Percentiles rank a stretch among this genome's conserved stretches.
Conservation (phyloP, 495 filamentous ascomycete genomes). For the Hyphodiscus hymeniophilus region DNA sequence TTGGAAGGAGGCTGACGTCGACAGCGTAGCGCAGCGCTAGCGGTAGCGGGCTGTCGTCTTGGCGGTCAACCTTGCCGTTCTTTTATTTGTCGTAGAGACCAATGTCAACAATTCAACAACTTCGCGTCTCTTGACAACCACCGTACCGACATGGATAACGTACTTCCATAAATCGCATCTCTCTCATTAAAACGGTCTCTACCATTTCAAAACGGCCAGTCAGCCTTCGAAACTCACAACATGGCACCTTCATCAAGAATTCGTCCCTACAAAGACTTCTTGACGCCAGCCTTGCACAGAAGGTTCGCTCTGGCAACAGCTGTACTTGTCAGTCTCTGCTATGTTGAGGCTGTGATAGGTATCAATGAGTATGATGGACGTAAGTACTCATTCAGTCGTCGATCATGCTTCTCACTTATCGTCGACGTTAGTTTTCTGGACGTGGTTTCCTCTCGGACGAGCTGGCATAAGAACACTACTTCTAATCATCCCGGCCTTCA, state of each 20-base stretch:
- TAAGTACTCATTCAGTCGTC: too few species aligned
- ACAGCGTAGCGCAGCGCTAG: not conserved
- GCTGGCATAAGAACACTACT: constrained; percentile 68
- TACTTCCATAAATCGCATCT: not conserved
- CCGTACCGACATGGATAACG: constrained; percentile 1
- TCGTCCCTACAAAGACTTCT: constrained; percentile 55
- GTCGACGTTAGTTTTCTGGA: constrained; percentile 69
- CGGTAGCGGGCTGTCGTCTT: not conserved
- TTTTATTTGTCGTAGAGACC: constrained; percentile 7
- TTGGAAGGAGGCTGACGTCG: constrained; percentile 16
- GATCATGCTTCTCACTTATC: constrained; percentile 9
- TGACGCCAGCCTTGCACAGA: constrained; percentile 82
- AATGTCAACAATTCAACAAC: constrained; percentile 6
- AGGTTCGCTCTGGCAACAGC: constrained; percentile 70
- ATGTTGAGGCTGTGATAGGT: constrained; percentile 66
- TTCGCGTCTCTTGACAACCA: not conserved
- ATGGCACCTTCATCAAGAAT: constrained; percentile 19
- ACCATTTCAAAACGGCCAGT: constrained; percentile 1
- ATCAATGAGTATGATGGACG: too few species aligned
- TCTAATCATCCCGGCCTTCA: constrained; percentile 65
- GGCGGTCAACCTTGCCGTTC: not conserved
- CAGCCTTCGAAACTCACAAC: not conserved
- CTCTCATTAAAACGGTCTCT: constrained; percentile 11
- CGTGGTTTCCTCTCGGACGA: constrained; percentile 74
- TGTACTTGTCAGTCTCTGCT: constrained; percentile 60